These are phyloP conservation scores for Mollisia scopiformis DNA, from an alignment of 2,329 filamentous ascomycete species.

Conservation along the genomic window DNA sequence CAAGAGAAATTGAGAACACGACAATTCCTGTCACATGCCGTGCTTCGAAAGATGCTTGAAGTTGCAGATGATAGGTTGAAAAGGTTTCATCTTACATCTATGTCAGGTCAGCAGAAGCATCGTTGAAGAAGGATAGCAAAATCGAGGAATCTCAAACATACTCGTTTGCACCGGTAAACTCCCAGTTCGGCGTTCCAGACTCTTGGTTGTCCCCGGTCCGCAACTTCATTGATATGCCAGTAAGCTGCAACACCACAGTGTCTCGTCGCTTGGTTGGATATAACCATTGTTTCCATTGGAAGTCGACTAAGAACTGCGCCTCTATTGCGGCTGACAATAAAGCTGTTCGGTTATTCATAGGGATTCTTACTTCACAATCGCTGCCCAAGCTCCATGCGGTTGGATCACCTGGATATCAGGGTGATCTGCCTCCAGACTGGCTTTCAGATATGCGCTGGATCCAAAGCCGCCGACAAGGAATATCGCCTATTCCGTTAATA, in stretches of 20 bases:
- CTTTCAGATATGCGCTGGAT: constrained; percentile 34
- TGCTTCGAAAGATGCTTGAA: too few species aligned
- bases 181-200: neutral
- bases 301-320: constrained; percentile 27
- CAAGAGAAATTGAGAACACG: too few species aligned
- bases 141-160: too few species aligned
- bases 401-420: constrained; percentile 28
- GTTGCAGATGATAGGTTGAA: too few species aligned
- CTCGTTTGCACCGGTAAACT: neutral
- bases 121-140: too few species aligned
- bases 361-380: constrained; percentile 27
- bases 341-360: neutral
- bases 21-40: too few species aligned
- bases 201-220: constrained; percentile 13
- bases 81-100: too few species aligned
- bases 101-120: too few species aligned
- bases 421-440: constrained; percentile 42
- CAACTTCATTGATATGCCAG: neutral
- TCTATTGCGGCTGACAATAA: too few species aligned
- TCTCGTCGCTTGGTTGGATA: neutral
- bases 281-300: neutral
- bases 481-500: constrained; percentile 31
- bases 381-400: constrained; percentile 25
- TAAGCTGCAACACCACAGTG: neutral
- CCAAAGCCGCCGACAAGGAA: constrained; percentile 32